These are phyloP conservation scores for Hypoxylon cercidicola DNA, from an alignment of 495 filamentous ascomycete species.

Conservation along the genomic window DNA sequence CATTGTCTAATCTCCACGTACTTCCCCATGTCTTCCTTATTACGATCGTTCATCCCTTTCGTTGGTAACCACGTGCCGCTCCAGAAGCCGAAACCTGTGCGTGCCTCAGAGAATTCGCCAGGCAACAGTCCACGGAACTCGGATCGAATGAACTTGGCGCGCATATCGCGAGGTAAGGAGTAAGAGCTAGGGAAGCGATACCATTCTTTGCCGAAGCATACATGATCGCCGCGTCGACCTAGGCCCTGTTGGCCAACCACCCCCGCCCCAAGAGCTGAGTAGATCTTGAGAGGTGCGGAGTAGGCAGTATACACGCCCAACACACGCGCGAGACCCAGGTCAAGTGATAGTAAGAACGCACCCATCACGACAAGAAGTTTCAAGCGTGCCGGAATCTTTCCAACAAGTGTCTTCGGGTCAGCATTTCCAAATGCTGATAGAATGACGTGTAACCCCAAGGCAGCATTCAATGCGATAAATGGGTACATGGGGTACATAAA, in stretches of 20 bases:
- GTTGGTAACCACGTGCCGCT: constrained; percentile 83
- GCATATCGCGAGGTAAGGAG: constrained; percentile 81
- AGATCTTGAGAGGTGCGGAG: constrained; percentile 83
- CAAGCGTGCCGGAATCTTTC: constrained; percentile 74
- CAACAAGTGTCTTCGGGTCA: constrained; percentile 69
- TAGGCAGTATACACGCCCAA: constrained; percentile 88
- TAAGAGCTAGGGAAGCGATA: constrained; percentile 97
- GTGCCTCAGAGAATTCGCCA: constrained; percentile 84
- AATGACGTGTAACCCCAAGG: constrained; percentile 82
- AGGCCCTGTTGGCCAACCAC: constrained; percentile 61
- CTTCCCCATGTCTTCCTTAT: constrained; percentile 87
- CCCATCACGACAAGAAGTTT: constrained; percentile 70
- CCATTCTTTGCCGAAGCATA: constrained; percentile 98
- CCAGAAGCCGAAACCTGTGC: constrained; percentile 68
- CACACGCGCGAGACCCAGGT: constrained; percentile 74
- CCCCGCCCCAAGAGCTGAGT: constrained; percentile 60
- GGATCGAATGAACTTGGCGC: constrained; percentile 87
- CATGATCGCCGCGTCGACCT: constrained; percentile 66
- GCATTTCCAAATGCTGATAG: constrained; percentile 75
- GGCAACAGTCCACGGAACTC: constrained; percentile 91
- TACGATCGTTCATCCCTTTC: constrained; percentile 90
- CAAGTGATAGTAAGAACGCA: constrained; percentile 65
- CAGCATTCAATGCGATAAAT: constrained; percentile 89
- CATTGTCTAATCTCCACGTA: constrained; percentile 82
- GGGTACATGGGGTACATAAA: constrained; percentile 99